Evolutionary conservation across 441 rosid species (phyloP), one percentile per base, ranked within the genome.

Genomic region (Pelargonium myrrhifolium): DNA sequence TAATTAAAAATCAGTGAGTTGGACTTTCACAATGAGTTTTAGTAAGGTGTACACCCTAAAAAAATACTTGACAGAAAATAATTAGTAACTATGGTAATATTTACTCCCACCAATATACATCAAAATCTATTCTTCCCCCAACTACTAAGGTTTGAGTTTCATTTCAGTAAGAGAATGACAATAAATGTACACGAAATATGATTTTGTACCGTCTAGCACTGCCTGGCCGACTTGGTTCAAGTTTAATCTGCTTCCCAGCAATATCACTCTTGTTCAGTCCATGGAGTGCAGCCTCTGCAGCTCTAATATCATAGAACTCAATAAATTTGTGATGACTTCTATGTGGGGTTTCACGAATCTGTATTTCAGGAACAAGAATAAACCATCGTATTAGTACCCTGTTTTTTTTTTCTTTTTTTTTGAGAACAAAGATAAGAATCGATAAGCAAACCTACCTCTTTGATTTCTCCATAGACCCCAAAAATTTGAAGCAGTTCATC

Each of bases 281-380:
- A 60, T 14, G 75, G 56, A 84, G 76, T 47, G 90, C 85, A 68
- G 85, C 77, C 47, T 82, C 85, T 59, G 90, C 84, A 60, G 83
- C 85, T 84, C 90, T 81, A 58, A 80, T 72, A 77, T 86, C 90
- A 73, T 82, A 86, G 68, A 81, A 86, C 63, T 86, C 87, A 60
- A 86, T 67, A 62, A 78, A 75, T 68, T 78, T 84, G 65, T 81
- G 76, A 56, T 82, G 76, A 73, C 74, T 78, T 71, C 76, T 77
- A 55, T 75, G 72, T 9, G 84, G 79, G 55, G 77, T 73, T 79
- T 78, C 87, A n/a, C 72, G 61, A 28, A 86, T 79, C 90, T 86
- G 87, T 76, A 28, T 64, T 18, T 35, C 61, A 74, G 15, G 14
- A 70, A 61, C 26, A 71, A 70, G 49, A 40, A 51, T 47, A 35